Base-by-base conservation (phyloP, 2,329 filamentous ascomycete species). In the Beauveria rudraprayagi region DNA sequence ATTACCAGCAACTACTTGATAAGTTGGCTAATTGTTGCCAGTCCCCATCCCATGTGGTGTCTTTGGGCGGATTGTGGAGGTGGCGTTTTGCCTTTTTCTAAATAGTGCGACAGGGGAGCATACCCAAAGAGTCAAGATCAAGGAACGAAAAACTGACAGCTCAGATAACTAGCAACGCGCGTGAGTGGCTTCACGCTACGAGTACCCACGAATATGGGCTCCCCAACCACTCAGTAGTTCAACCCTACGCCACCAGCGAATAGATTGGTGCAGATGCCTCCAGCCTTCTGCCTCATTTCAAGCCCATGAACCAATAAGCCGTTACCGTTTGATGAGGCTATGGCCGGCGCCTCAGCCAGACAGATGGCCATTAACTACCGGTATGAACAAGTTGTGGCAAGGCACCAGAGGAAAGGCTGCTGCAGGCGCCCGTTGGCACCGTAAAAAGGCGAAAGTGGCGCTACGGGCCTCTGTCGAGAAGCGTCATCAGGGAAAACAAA, bases 1-100 rank as follows among this genome's bases (percentile, higher is more conserved):
- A 56, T 30, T 26, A n/a, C 8, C 22, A 17, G 17, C 54, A 56
- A 37, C n/a, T 43, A 22, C n/a, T 28, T 43, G n/a, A n/a, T n/a
- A n/a, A 56, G 11, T 43, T 40, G 28, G n/a, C 26, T 44, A 40
- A 19, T 48, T 48, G 26, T 16, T 16, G n/a, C 43, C 41, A 46
- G 52, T 41, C 53, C 22, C 24, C 41, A 40, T 48, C 44, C 56
- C 56, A 58, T 58, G 56, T 58, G 56, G 56, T 51, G 17, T 43
- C 30, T 34, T 34, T 5, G 3, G 11, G 30, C 44, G 55, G 30
- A 9, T 30, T 51, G 56, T 51, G 56, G 56, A 58, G 56, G 56
- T 58, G 56, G 56, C 46, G 56, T 43, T 52, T 8, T n/a, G 4
- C 3, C 14, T 34, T 51, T 10, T 19, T 19, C 9, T 19, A 17